Evolutionary conservation across 441 rosid genomes (phyloP).

Genomic region (Adansonia madagascariensis): DNA sequence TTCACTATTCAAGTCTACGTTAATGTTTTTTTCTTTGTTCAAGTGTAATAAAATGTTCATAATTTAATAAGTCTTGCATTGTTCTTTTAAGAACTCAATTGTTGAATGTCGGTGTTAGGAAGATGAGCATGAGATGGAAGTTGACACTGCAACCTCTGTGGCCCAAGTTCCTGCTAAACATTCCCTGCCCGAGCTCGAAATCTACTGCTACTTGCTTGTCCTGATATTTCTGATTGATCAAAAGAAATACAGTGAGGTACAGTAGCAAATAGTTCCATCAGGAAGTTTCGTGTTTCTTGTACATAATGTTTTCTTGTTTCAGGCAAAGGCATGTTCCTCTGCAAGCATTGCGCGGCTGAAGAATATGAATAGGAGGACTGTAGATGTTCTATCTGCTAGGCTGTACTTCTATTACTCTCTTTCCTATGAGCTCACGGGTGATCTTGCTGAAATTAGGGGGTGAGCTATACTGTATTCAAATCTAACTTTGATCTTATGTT

Average conservation of each 20-base stretch:
- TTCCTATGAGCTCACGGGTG: conserved; percentile 68
- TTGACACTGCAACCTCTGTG: conserved; percentile 57
- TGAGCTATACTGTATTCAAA: conserved; percentile 28
- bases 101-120: conserved; percentile 43
- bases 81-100: neutral
- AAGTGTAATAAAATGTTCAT: neutral
- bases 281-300: neutral
- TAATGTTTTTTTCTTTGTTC: neutral
- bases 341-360: conserved; percentile 61
- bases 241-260: conserved; percentile 65
- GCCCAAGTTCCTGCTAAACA: conserved; percentile 53
- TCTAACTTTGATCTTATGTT: neutral
- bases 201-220: conserved; percentile 66
- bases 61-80: neutral
- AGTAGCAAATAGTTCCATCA: neutral
- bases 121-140: conserved; percentile 74
- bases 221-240: conserved; percentile 69
- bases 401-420: conserved; percentile 73
- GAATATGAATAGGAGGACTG: conserved; percentile 68
- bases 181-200: conserved; percentile 61
- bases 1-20: neutral
- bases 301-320: neutral
- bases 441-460: conserved; percentile 78
- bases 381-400: conserved; percentile 73
- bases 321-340: conserved; percentile 76